Percentiles rank a stretch among this genome's conserved stretches.
Conservation (phyloP, 2,329 filamentous ascomycete species). For the Talaromyces verruculosus region DNA sequence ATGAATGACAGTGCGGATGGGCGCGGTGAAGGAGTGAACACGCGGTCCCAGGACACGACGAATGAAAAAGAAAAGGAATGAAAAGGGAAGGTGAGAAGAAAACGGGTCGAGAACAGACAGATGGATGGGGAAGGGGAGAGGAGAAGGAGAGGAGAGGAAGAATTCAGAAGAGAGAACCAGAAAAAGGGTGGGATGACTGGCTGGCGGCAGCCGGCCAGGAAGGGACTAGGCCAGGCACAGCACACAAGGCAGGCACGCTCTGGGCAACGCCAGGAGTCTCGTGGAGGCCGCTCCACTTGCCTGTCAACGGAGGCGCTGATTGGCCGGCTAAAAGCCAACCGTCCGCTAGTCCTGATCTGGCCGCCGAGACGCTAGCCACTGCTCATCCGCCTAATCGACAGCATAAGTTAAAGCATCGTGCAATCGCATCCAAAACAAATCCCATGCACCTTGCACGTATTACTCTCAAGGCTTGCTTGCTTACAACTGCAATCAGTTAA, state of each 20-base stretch:
- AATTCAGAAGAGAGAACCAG: neutral
- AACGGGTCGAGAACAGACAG: conserved; percentile 30
- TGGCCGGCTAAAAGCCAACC: neutral
- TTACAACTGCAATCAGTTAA: neutral
- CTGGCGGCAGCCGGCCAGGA: neutral
- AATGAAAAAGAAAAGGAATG: conserved; percentile 33
- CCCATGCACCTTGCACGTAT: neutral
- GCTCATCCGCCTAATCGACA: too few relatives aligned
- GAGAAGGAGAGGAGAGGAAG: conserved; percentile 23
- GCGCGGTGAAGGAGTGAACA: conserved; percentile 56
- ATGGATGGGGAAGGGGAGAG: conserved; percentile 27
- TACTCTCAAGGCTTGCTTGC: neutral
- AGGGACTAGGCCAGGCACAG: conserved; percentile 5
- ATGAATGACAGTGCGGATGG: conserved; percentile 40
- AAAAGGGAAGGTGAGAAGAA: conserved; percentile 28
- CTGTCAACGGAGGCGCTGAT: neutral
- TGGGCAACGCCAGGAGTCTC: conserved; percentile 7
- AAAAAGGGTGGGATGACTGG: conserved; percentile 15
- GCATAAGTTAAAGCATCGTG: neutral
- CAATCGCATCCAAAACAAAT: neutral
- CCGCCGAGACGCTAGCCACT: neutral
- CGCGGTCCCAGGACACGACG: conserved; percentile 38
- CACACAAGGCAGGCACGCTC: neutral
- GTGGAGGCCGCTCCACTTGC: conserved; percentile 8
- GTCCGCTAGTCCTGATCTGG: neutral